Evolutionary conservation across 345 rosid genomes (phyloP).

Genomic region (Capsella bursapastoris): DNA sequence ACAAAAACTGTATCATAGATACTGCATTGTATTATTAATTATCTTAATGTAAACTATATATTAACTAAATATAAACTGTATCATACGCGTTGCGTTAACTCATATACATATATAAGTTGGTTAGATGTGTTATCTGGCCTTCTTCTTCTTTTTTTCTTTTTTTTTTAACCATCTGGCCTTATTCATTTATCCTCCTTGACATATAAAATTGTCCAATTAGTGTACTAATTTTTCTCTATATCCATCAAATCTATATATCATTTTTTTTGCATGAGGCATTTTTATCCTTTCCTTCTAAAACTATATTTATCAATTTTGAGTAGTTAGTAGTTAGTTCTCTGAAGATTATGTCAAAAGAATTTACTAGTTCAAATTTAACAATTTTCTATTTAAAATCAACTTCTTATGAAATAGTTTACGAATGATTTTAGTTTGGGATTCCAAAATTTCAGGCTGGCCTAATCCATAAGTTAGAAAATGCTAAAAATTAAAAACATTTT

Average conservation of each 20-base stretch:
- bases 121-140: neutral
- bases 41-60: no score
- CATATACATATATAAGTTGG: no score
- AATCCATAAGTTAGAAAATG: neutral
- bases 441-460: neutral
- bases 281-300: neutral
- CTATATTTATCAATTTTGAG: no score
- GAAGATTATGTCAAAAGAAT: neutral
- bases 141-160: no score
- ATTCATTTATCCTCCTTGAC: neutral
- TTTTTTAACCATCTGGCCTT: no score
- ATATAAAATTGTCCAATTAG: neutral
- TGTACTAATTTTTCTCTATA: neutral
- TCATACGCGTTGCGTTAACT: no score
- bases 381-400: neutral
- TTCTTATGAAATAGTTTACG: neutral
- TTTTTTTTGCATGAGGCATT: neutral
- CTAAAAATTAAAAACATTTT: neutral
- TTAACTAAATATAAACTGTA: no score
- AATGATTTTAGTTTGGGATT: neutral
- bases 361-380: neutral
- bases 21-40: neutral
- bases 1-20: neutral
- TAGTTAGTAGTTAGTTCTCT: neutral
- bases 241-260: neutral